Percentiles rank a stretch among this genome's conserved stretches.
phyloP scores from a whole-genome alignment of 2,329 filamentous ascomycete genomes.

The Xylariaceae sp. region DNA sequence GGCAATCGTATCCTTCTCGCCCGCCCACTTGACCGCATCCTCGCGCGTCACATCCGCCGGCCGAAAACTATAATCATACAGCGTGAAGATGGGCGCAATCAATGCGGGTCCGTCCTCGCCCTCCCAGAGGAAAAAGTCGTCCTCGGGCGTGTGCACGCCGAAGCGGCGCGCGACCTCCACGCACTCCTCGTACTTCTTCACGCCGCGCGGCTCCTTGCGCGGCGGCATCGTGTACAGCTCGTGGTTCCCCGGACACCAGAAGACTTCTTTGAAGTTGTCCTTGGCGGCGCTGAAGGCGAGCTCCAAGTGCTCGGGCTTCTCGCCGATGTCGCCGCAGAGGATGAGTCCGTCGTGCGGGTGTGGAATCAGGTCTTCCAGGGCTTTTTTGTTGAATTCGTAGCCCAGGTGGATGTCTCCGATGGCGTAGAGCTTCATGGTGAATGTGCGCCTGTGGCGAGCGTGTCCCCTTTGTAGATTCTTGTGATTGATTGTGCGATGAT shows the following conservation, averaged over 20 bases:
- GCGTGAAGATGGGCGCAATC: slow-evolving; percentile 52
- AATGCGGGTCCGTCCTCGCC: slow-evolving; percentile 44
- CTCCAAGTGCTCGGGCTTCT: slow-evolving; percentile 34
- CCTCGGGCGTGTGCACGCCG: slow-evolving; percentile 52
- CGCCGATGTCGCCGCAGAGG: slow-evolving; percentile 36
- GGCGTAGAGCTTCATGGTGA: slow-evolving; percentile 33
- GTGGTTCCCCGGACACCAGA: slow-evolving; percentile 54
- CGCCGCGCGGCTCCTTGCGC: slow-evolving; percentile 37
- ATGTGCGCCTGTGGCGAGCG: not conserved
- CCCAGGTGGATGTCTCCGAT: slow-evolving; percentile 36
- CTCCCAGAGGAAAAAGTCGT: slow-evolving; percentile 49
- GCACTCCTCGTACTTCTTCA: slow-evolving; percentile 51
- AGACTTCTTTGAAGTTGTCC: slow-evolving; percentile 37
- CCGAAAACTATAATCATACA: slow-evolving; percentile 56
- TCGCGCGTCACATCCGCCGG: slow-evolving; percentile 44
- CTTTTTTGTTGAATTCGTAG: slow-evolving; percentile 32
- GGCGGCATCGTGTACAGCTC: slow-evolving; percentile 49
- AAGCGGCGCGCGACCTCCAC: slow-evolving; percentile 46
- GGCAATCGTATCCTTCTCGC: slow-evolving; percentile 33
- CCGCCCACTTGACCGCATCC: slow-evolving; percentile 38
- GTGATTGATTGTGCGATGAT: not conserved
- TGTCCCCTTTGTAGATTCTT: not conserved
- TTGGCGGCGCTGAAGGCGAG: slow-evolving; percentile 32
- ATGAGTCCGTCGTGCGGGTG: slow-evolving; percentile 36
- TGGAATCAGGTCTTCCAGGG: slow-evolving; percentile 28